Percentiles rank a stretch among this genome's conserved stretches.
phyloP scores from a whole-genome alignment of 768 basidiomycete genomes.

The Leccinellum albellum region DNA sequence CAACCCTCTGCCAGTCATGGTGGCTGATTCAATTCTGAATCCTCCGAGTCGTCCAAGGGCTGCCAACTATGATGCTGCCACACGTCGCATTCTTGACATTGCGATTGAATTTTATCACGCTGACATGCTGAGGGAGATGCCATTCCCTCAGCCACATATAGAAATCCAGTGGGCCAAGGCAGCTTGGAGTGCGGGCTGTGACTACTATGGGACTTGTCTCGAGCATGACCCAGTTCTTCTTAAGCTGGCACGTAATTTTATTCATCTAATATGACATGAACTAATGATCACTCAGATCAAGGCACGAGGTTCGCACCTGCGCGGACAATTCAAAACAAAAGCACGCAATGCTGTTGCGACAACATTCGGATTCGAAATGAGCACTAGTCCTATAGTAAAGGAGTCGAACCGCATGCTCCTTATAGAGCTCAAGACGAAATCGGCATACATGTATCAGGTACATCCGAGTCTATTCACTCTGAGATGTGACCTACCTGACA shows the following conservation, averaged over 20 bases:
- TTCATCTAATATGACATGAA: neutral
- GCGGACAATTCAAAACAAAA: neutral
- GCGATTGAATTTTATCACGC: neutral
- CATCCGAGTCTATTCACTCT: no score
- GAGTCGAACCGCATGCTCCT: neutral
- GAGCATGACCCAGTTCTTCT: neutral
- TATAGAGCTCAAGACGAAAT: neutral
- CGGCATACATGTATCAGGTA: neutral
- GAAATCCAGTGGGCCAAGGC: neutral
- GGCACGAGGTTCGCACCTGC: neutral
- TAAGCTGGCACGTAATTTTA: neutral
- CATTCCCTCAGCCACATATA: neutral
- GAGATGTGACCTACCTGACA: neutral
- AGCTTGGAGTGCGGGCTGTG: neutral
- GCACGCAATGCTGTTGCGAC: neutral
- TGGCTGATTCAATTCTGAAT: no score
- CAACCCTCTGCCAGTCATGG: no score
- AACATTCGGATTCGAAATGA: neutral
- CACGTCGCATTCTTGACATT: neutral
- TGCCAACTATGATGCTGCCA: neutral
- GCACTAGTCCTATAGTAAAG: neutral
- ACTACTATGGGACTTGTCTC: neutral
- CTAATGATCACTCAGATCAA: neutral
- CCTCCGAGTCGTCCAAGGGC: no score
- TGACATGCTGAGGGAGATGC: neutral